Evolutionary conservation across 2,329 filamentous ascomycete species (phyloP).

Genomic region (Nigrograna mackinnonii): DNA sequence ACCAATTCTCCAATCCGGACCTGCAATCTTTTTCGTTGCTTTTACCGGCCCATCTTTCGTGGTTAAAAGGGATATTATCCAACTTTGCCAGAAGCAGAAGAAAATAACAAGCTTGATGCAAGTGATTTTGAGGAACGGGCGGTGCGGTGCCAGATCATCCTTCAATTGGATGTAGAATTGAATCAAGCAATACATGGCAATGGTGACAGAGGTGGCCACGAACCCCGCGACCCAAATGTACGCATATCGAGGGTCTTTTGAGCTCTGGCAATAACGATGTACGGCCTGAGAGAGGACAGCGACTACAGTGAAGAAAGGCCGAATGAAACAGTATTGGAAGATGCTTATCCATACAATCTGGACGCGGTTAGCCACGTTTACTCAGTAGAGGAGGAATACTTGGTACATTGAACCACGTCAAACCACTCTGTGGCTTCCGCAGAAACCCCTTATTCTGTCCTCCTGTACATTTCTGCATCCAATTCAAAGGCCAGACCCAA

Average conservation of each 20-base stretch:
- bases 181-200: slow-evolving; percentile 88
- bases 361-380: slow-evolving; percentile 23
- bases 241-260: slow-evolving; percentile 76
- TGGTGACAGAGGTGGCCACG: slow-evolving; percentile 71
- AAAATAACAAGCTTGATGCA: slow-evolving; percentile 93
- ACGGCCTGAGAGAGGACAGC: slow-evolving; percentile 73
- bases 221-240: slow-evolving; percentile 81
- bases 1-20: slow-evolving; percentile 78
- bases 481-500: slow-evolving; percentile 76
- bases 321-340: slow-evolving; percentile 85
- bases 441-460: slow-evolving; percentile 67
- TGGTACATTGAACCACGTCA: slow-evolving; percentile 84
- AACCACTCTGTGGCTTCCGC: slow-evolving; percentile 75
- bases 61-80: slow-evolving; percentile 64
- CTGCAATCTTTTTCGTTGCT: slow-evolving; percentile 64
- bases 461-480: slow-evolving; percentile 71
- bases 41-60: slow-evolving; percentile 66
- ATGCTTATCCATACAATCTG: slow-evolving; percentile 77
- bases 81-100: slow-evolving; percentile 81
- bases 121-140: slow-evolving; percentile 77
- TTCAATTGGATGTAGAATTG: slow-evolving; percentile 84
- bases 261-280: slow-evolving; percentile 76
- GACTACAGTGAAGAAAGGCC: slow-evolving; percentile 77
- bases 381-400: slow-evolving; percentile 1
- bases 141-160: slow-evolving; percentile 67